Evolutionary conservation across 352 stramenopile species (phyloP).

Genomic region (Phytophthora pseudosyringae): DNA sequence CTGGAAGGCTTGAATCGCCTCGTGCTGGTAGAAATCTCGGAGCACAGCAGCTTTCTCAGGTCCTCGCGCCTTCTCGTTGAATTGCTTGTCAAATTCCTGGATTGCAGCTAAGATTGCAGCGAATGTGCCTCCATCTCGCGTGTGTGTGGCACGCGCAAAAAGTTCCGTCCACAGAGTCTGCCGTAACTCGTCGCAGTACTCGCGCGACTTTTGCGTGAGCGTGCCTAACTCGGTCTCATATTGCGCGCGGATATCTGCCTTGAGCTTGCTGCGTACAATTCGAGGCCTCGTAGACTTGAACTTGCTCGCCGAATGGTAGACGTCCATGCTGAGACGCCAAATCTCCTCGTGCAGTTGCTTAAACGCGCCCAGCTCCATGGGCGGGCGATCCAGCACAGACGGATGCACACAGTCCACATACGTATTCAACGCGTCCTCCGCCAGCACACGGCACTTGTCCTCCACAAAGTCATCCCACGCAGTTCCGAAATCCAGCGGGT

Average conservation of each 20-base stretch:
- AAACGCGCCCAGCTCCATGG: constrained; percentile 70
- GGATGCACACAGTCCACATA: constrained; percentile 82
- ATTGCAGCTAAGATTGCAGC: constrained; percentile 53
- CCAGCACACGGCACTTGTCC: constrained; percentile 51
- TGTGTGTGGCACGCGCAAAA: constrained; percentile 9
- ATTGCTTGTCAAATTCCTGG: constrained; percentile 59
- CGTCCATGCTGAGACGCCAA: constrained; percentile 65
- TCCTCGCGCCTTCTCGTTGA: constrained; percentile 50
- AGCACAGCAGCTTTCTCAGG: constrained; percentile 63
- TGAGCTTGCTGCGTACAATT: constrained; percentile 58
- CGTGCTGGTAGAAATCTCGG: constrained; percentile 58
- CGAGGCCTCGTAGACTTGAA: constrained; percentile 53
- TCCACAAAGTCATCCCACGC: constrained; percentile 79
- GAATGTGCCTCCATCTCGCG: constrained; percentile 34
- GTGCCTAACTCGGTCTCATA: constrained; percentile 47
- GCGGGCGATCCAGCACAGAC: constrained; percentile 56
- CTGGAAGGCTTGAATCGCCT: constrained; percentile 63
- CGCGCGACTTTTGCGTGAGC: constrained; percentile 53
- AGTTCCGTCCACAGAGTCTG: constrained; percentile 52
- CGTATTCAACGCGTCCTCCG: constrained; percentile 67
- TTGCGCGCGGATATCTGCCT: constrained; percentile 48
- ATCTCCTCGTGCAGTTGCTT: constrained; percentile 80
- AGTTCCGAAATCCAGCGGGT: constrained; percentile 57
- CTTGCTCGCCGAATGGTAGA: constrained; percentile 59
- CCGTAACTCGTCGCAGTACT: constrained; percentile 57